phyloP scores from a whole-genome alignment of 73 alveolate species.

The Paramecium pentaurelia region DNA sequence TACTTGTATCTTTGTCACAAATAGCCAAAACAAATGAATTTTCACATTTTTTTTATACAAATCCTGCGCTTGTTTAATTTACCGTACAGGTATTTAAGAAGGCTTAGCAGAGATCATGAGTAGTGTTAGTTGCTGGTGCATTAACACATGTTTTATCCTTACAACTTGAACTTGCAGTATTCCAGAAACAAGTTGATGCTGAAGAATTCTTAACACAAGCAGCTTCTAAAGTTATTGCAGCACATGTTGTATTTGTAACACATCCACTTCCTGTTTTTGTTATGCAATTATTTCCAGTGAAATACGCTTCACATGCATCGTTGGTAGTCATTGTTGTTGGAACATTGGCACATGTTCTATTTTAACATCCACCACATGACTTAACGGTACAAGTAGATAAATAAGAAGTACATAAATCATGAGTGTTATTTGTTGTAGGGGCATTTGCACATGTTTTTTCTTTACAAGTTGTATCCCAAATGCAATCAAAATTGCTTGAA shows the following conservation, averaged over 20 bases:
- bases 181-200: not conserved
- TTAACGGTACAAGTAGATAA: not conserved
- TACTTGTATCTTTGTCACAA: not conserved
- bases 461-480: slow-evolving; percentile 17
- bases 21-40: not conserved
- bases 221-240: not conserved
- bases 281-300: not conserved
- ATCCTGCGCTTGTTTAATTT: not conserved
- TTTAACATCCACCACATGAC: slow-evolving; percentile 7
- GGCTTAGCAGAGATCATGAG: slow-evolving; percentile 5
- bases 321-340: not conserved
- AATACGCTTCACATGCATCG: not conserved
- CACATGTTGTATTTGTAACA: not conserved
- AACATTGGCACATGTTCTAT: not conserved
- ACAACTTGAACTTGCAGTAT: not conserved
- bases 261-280: slow-evolving; percentile 15
- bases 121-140: not conserved
- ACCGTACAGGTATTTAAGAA: slow-evolving; percentile 5
- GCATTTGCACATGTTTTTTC: not conserved
- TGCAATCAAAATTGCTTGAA: not conserved
- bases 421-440: not conserved
- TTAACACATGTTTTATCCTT: not conserved
- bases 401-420: not conserved
- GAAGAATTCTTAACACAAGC: not conserved
- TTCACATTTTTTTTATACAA: not conserved